These are phyloP conservation scores for Aspergillus hiratsukae DNA, from an alignment of 2,329 filamentous ascomycete species.

Conservation along the genomic window DNA sequence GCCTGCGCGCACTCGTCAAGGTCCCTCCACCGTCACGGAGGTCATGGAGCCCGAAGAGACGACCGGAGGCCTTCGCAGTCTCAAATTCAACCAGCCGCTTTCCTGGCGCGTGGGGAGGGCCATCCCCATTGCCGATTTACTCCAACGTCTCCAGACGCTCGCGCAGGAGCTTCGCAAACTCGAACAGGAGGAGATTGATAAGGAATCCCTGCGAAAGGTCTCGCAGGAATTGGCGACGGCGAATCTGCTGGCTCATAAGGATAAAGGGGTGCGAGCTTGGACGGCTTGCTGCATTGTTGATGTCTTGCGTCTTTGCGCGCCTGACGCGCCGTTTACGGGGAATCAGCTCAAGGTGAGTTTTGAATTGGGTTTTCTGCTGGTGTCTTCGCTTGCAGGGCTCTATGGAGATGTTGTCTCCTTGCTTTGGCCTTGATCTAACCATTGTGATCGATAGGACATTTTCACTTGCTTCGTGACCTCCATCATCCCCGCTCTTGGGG, in stretches of 20 bases:
- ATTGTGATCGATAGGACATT: slow-evolving; percentile 62
- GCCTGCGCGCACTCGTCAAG: slow-evolving; percentile 42
- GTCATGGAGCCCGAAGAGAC: slow-evolving; percentile 31
- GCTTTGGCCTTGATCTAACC: slow-evolving; percentile 2
- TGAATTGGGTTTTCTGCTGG: neutral
- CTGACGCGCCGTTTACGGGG: slow-evolving; percentile 87
- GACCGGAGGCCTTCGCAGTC: slow-evolving; percentile 32
- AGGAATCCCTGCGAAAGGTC: slow-evolving; percentile 76
- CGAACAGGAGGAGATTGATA: slow-evolving; percentile 80
- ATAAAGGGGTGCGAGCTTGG: slow-evolving; percentile 87
- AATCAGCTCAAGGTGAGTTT: slow-evolving; percentile 77
- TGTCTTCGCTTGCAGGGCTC: neutral
- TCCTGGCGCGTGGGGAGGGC: slow-evolving; percentile 89
- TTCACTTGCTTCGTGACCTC: slow-evolving; percentile 83
- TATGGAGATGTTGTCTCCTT: neutral
- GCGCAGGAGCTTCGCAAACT: slow-evolving; percentile 77
- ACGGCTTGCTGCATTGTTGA: slow-evolving; percentile 87
- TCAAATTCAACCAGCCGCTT: slow-evolving; percentile 80
- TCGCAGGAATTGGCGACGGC: slow-evolving; percentile 79
- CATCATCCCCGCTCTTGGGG: slow-evolving; percentile 77
- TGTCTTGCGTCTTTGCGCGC: slow-evolving; percentile 85
- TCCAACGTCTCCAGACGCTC: slow-evolving; percentile 74
- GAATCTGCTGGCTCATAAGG: slow-evolving; percentile 84
- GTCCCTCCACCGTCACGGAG: slow-evolving; percentile 29
- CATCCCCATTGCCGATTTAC: slow-evolving; percentile 76